Conservation (phyloP, 2,329 filamentous ascomycete species). For the Cladosporium sp. region DNA sequence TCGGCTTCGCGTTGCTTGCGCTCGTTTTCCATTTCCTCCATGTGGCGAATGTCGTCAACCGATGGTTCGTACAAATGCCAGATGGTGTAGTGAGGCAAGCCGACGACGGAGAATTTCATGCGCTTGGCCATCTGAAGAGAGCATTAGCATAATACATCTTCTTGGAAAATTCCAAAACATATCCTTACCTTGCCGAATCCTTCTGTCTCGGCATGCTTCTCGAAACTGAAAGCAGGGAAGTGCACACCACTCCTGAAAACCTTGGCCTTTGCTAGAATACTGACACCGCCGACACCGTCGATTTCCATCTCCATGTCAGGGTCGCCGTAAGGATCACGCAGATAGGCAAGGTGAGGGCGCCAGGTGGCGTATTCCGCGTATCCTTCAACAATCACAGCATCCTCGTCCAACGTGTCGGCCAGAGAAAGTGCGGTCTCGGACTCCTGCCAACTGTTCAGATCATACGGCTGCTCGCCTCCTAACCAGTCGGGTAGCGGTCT, state of each 20-base stretch:
- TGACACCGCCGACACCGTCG: slow-evolving; percentile 94
- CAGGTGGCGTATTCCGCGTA: slow-evolving; percentile 99
- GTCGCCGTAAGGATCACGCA: slow-evolving; percentile 93
- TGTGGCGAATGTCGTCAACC: slow-evolving; percentile 92
- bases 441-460: slow-evolving; percentile 98
- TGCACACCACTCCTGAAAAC: slow-evolving; percentile 94
- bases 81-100: slow-evolving; percentile 94
- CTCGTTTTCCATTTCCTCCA: slow-evolving; percentile 98
- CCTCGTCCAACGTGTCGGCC: slow-evolving; percentile 91
- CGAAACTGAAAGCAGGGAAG: slow-evolving; percentile 97
- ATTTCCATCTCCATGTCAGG: slow-evolving; percentile 99
- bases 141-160: slow-evolving; percentile 1
- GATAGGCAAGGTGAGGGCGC: slow-evolving; percentile 92
- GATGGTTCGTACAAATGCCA: slow-evolving; percentile 99
- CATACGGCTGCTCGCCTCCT: slow-evolving; percentile 95
- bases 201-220: slow-evolving; percentile 97
- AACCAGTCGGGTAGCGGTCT: slow-evolving; percentile 98
- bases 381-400: slow-evolving; percentile 96
- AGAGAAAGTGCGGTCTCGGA: slow-evolving; percentile 92
- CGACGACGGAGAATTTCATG: slow-evolving; percentile 93
- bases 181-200: slow-evolving; percentile 96
- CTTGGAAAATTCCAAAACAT: slow-evolving; percentile 22
- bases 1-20: slow-evolving; percentile 73
- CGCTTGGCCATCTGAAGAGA: slow-evolving; percentile 82
- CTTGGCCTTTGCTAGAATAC: slow-evolving; percentile 90